Percentiles rank a stretch among this genome's conserved stretches.
phyloP scores from a whole-genome alignment of 441 rosid genomes.

The Erodium texanum region DNA sequence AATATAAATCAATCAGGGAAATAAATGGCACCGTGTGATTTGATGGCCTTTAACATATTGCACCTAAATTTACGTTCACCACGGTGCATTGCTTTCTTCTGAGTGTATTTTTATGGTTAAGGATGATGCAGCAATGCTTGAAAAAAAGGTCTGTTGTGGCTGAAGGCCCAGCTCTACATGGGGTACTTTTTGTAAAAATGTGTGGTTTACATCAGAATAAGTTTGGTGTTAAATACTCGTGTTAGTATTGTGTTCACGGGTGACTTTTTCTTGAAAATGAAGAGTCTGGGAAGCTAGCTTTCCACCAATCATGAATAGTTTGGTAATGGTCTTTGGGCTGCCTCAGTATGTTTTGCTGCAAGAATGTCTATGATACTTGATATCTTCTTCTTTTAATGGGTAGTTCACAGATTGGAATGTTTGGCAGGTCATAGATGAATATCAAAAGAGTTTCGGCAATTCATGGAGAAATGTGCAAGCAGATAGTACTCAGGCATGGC shows the following conservation, averaged over 20 bases:
- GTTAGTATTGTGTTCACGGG: too few species aligned
- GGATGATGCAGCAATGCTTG: background rate
- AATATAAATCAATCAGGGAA: background rate
- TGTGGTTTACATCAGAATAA: background rate
- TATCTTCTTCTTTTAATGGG: background rate
- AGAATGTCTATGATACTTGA: background rate
- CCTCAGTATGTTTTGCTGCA: background rate
- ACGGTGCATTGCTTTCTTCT: background rate
- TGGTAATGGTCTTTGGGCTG: too few species aligned
- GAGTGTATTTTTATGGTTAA: background rate
- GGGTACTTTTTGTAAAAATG: background rate
- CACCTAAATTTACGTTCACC: background rate
- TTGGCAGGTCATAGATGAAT: constrained; percentile 76
- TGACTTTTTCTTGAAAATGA: too few species aligned
- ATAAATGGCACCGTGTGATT: background rate
- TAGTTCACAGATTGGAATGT: constrained; percentile 10
- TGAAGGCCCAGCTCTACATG: too few species aligned
- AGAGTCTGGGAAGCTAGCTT: too few species aligned
- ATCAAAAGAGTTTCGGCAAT: constrained; percentile 84
- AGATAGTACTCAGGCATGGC: constrained; percentile 69
- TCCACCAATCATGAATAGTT: too few species aligned
- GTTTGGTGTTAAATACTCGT: too few species aligned
- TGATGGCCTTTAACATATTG: background rate
- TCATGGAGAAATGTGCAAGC: constrained; percentile 59
- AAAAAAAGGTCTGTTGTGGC: background rate